These are phyloP conservation scores for Fusarium sp. DNA, from an alignment of 2,329 filamentous ascomycete species.

Conservation along the genomic window DNA sequence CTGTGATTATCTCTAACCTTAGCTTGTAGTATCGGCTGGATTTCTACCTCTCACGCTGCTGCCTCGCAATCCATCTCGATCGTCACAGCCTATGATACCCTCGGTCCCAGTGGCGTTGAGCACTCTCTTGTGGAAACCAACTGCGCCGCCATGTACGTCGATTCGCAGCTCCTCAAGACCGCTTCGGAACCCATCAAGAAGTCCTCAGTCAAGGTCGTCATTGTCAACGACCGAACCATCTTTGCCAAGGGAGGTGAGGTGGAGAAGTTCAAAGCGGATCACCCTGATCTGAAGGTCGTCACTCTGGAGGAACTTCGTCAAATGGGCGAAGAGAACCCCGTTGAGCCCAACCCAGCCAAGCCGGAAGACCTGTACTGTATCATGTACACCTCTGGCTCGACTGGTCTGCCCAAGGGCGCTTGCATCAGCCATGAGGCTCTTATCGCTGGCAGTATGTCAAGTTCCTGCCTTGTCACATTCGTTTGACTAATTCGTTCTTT, in stretches of 20 bases:
- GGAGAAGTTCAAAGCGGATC: slow-evolving; percentile 66
- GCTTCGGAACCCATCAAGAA: slow-evolving; percentile 68
- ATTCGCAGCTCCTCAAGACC: slow-evolving; percentile 79
- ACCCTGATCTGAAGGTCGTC: slow-evolving; percentile 65
- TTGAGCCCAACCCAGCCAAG: slow-evolving; percentile 77
- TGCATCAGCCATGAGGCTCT: slow-evolving; percentile 84
- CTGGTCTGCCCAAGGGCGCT: slow-evolving; percentile 89
- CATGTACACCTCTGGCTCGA: slow-evolving; percentile 90
- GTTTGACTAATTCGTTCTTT: slow-evolving; percentile 30
- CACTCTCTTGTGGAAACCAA: slow-evolving; percentile 87
- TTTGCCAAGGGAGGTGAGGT: slow-evolving; percentile 65
- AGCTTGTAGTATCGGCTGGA: slow-evolving; percentile 77
- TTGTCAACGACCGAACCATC: slow-evolving; percentile 71
- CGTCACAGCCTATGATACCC: slow-evolving; percentile 94
- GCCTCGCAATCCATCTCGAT: slow-evolving; percentile 89
- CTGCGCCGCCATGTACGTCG: slow-evolving; percentile 86
- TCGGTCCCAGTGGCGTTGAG: slow-evolving; percentile 84
- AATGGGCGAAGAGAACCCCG: slow-evolving; percentile 74
- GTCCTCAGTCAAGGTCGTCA: slow-evolving; percentile 67
- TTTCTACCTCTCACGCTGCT: slow-evolving; percentile 81
- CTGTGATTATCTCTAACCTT: not conserved
- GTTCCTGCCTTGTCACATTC: not conserved
- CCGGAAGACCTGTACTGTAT: slow-evolving; percentile 85
- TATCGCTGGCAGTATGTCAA: slow-evolving; percentile 73
- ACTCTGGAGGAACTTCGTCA: slow-evolving; percentile 67